Evolutionary conservation across 768 basidiomycete species (phyloP), one percentile per base, ranked within the genome.

Genomic region (Calvatia gigantea): DNA sequence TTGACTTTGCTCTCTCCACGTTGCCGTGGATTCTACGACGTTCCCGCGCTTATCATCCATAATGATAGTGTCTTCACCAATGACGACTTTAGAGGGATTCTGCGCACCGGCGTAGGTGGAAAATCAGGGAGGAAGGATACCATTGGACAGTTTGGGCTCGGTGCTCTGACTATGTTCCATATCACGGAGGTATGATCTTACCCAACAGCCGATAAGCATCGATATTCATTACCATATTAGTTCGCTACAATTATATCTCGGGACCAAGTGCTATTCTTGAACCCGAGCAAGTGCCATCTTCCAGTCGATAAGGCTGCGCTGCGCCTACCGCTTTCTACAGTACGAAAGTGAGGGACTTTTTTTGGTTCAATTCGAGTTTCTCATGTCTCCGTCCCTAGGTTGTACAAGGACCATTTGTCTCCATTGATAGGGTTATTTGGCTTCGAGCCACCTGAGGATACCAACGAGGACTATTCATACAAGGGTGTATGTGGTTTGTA

Each of bases 111-210:
- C 1, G 61, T 71, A 15, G 80, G 81, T 2, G 75, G 78, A 0
- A 82, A 83, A 57, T 58, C 61, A 14, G 67, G 59, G 1, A 61
- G 61, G 19, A 56, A 48, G 0, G 72, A 73, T 51, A 74, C 72
- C 1, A 81, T 82, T 35, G 81, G 81, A 0, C 73, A 75, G 51
- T 82, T 80, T 63, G 82, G 82, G 4, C 66, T 76, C 6, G 82
- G 82, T 6, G 76, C 75, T 12, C 65, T 82, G 3, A 75, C 79
- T 0, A 77, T 81, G 72, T 83, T 76, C 55, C 78, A 81, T 58
- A 73, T 81, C 49, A 73, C 76, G 0, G 80, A 82, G 65, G 80
- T 80, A 47, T 48, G 69, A 46, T 19, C 19, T 21, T 9, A 3
- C 21, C 41, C 1, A 42, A 17, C 41, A 9, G 21, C 9, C 32